phyloP scores from a whole-genome alignment of 371 early-diverging fungal genomes.

The Lichtheimia ornata region DNA sequence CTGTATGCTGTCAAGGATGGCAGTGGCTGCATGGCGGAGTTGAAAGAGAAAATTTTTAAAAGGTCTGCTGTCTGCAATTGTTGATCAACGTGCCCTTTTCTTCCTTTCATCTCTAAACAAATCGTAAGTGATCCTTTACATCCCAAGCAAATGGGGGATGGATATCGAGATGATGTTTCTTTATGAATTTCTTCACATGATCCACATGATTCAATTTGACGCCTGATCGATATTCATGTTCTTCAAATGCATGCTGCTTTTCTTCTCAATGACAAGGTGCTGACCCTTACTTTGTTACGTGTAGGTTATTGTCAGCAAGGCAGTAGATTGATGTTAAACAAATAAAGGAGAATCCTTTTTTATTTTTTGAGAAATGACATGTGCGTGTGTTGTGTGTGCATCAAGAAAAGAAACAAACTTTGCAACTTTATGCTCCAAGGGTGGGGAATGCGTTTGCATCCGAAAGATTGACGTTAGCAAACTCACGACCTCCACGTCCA shows the following conservation, averaged over 20 bases:
- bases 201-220: slow-evolving; percentile 20
- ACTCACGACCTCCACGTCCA: slow-evolving; percentile 27
- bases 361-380: too few species aligned
- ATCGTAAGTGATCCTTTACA: background rate
- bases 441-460: slow-evolving; percentile 79
- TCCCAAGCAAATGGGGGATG: background rate
- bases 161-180: background rate
- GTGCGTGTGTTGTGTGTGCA: background rate
- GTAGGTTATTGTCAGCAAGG: background rate
- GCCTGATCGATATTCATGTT: slow-evolving; percentile 12
- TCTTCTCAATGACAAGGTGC: background rate
- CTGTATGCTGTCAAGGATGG: too few species aligned
- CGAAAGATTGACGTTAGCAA: slow-evolving; percentile 57
- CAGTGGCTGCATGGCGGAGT: too few species aligned
- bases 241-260: too few species aligned
- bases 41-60: too few species aligned
- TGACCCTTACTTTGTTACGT: background rate
- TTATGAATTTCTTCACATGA: slow-evolving; percentile 26
- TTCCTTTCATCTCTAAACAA: background rate
- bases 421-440: slow-evolving; percentile 56
- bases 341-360: too few species aligned
- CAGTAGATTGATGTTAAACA: too few species aligned
- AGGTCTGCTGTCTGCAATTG: background rate
- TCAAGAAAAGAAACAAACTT: background rate
- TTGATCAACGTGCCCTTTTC: background rate